Percentiles rank a stretch among this genome's conserved stretches.
These are phyloP conservation scores for Diutina pseudorugosa DNA, from an alignment of 1,139 yeast species.

Conservation along the genomic window DNA sequence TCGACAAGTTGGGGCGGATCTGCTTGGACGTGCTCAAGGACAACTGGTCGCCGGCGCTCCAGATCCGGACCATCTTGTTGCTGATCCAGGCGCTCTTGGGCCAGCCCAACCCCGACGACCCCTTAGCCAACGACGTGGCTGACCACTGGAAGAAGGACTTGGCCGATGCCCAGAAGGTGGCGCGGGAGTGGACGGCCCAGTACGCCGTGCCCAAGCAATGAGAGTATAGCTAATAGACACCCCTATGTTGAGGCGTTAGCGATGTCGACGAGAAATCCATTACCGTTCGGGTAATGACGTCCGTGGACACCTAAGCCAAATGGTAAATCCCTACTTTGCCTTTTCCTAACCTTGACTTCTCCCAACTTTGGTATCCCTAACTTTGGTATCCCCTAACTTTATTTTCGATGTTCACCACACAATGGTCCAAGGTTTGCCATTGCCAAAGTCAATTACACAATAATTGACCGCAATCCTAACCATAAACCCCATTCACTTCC, in stretches of 20 bases:
- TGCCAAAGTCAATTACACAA: too few relatives aligned
- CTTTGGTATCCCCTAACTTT: too few relatives aligned
- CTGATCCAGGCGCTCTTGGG: conserved; percentile 90
- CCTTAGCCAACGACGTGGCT: conserved; percentile 95
- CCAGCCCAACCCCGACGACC: conserved; percentile 97
- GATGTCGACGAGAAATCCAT: too few relatives aligned
- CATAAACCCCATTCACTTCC: too few relatives aligned
- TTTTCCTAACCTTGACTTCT: too few relatives aligned
- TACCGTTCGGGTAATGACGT: too few relatives aligned
- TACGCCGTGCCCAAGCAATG: conserved; percentile 30
- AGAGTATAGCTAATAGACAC: background rate
- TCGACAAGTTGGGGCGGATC: conserved; percentile 88
- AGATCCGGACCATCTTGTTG: conserved; percentile 83
- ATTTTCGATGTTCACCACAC: too few relatives aligned
- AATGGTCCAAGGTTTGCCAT: too few relatives aligned
- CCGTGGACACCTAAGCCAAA: too few relatives aligned
- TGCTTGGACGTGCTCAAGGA: conserved; percentile 90
- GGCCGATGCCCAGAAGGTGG: conserved; percentile 65
- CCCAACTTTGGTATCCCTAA: too few relatives aligned
- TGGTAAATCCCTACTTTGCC: too few relatives aligned
- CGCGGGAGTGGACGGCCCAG: conserved; percentile 74
- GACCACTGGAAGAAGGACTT: conserved; percentile 91
- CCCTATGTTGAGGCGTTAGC: background rate
- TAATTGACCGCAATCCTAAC: too few relatives aligned
- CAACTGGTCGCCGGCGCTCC: conserved; percentile 96